Evolutionary conservation across 208 protist species (phyloP).

Genomic region (Wallacemonas sp.): DNA sequence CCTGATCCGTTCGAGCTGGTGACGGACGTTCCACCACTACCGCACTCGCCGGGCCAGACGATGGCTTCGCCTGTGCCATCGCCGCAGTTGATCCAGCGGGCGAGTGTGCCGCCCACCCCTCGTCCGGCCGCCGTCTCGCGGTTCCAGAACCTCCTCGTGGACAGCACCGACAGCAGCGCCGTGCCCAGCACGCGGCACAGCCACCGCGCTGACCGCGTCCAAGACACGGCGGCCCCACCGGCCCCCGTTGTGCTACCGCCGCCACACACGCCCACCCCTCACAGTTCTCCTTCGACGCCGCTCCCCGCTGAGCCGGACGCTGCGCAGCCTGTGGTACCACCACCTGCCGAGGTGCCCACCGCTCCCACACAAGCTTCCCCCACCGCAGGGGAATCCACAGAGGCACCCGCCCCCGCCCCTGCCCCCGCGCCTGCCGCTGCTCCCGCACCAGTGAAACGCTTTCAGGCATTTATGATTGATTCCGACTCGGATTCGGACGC

Average conservation of each 20-base stretch:
- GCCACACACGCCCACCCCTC: neutral
- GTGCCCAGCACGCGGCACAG: neutral
- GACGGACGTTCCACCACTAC: neutral
- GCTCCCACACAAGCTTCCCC: neutral
- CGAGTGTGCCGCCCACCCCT: constrained; percentile 13
- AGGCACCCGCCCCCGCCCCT: too few species aligned
- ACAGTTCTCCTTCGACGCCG: too few species aligned
- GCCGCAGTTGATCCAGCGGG: neutral
- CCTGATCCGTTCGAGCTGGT: constrained; percentile 1
- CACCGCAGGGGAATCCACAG: too few species aligned
- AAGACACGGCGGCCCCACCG: neutral
- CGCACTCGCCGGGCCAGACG: neutral
- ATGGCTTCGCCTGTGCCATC: neutral
- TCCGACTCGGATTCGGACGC: constrained; percentile 38
- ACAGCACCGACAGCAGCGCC: constrained; percentile 11
- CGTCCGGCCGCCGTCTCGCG: constrained; percentile 23
- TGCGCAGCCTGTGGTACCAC: neutral
- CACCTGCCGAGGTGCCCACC: neutral
- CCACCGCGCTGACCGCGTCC: neutral
- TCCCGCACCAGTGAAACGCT: too few species aligned
- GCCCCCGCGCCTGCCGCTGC: too few species aligned
- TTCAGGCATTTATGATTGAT: constrained; percentile 20
- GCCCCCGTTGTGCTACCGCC: neutral
- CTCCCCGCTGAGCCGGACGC: neutral
- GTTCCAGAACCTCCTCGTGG: constrained; percentile 20